Evolutionary conservation across 306 rosid genomes (phyloP), one percentile per base, ranked within the genome.

Genomic region (Albizia julibrissin): DNA sequence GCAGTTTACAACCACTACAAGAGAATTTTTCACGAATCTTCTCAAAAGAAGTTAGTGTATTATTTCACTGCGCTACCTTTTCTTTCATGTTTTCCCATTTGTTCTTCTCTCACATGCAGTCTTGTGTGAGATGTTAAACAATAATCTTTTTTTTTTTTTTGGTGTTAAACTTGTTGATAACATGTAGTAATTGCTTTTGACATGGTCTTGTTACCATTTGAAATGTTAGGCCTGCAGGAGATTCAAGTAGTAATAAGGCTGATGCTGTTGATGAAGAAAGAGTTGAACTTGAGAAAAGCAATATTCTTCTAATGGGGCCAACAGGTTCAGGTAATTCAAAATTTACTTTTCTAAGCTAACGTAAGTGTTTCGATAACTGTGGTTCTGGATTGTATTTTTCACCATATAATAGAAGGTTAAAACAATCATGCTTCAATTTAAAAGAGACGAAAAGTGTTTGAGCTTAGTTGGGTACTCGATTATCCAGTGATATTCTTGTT

Each of bases 231-330:
- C 88, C 94, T 66, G 80, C 93, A 79, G 97, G 93, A 85, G 98
- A 91, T 74, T 89, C 90, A 27, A 84, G 84, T 81, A 84, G 65
- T 42, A 83, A 65, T 66, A 89, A 86, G 37, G 85, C 62, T 14
- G 87, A 86, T 49, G 87, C 84, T 16, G 76, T 66, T 83, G 97
- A 91, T 72, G 96, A 92, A 18, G 97, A 95, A 54, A 87, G 82
- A 86, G 97, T 95, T 85, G 99, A 95, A 79, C 96, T 95, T 80
- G 99, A 93, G 89, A 95, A 93, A 85, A 95, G 98, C 80, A 93
- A 92, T 87, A 93, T 95, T 69, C 99, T 95, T 82, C 85, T 95
- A 43, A 91, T 93, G 98, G 99, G 99, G 75, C 98, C 99, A 68
- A 95, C 99, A 27, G 99, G 98, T 79, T 95, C 98, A 89, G 99